Evolutionary conservation across 2,329 filamentous ascomycete species (phyloP).

Genomic region (Trichophyton mentagrophytes): DNA sequence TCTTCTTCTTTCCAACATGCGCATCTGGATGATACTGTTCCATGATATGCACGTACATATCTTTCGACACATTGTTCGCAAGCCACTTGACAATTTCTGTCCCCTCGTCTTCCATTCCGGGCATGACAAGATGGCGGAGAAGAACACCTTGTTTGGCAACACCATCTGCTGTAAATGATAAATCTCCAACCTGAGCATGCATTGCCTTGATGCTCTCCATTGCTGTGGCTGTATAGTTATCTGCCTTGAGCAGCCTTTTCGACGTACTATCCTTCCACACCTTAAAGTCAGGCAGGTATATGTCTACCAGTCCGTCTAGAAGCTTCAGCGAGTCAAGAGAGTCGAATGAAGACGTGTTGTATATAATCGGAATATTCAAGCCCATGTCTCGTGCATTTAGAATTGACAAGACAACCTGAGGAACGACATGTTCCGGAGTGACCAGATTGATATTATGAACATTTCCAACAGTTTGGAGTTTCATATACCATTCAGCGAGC

Average conservation of each 20-base stretch:
- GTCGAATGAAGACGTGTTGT: constrained; percentile 77
- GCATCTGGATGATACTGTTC: constrained; percentile 75
- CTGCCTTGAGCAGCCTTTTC: constrained; percentile 61
- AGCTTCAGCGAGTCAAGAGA: constrained; percentile 57
- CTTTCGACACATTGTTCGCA: constrained; percentile 56
- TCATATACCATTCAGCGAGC: constrained; percentile 69
- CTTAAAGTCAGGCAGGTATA: constrained; percentile 84
- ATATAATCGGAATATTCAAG: constrained; percentile 60
- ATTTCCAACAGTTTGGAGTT: constrained; percentile 63
- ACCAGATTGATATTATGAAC: constrained; percentile 88
- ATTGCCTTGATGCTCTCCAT: constrained; percentile 67
- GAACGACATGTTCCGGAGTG: constrained; percentile 76
- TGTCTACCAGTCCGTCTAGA: constrained; percentile 68
- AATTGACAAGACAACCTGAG: constrained; percentile 66
- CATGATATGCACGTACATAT: constrained; percentile 77
- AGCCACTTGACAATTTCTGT: constrained; percentile 63
- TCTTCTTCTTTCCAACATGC: constrained; percentile 60
- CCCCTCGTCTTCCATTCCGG: constrained; percentile 61
- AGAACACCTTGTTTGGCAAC: constrained; percentile 67
- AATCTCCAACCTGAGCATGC: constrained; percentile 68
- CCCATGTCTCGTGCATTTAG: constrained; percentile 59
- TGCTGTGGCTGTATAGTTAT: constrained; percentile 59
- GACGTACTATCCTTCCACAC: constrained; percentile 58
- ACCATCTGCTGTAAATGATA: constrained; percentile 69
- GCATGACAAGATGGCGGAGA: constrained; percentile 74